A percentile compares a stretch with the other conserved stretches of the same genome.
Conservation (phyloP, 768 basidiomycete species). For the Hydnomerulius pinastri region DNA sequence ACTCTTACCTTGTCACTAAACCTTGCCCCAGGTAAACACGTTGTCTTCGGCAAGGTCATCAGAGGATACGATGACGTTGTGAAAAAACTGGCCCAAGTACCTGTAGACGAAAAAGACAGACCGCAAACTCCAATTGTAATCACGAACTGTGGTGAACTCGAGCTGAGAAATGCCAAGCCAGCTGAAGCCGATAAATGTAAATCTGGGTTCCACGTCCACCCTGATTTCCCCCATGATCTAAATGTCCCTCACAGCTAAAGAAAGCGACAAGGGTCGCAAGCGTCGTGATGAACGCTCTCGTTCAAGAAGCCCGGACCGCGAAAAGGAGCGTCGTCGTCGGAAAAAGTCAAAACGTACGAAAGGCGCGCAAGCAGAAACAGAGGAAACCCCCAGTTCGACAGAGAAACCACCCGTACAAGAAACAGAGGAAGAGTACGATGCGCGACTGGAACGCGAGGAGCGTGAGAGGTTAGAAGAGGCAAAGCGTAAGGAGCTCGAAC, state of each 20-base stretch:
- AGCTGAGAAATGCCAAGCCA: conserved; percentile 47
- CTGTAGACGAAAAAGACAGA: conserved; percentile 74
- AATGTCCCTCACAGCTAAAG: conserved; percentile 6
- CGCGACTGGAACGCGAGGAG: conserved; percentile 67
- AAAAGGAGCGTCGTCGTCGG: conserved; percentile 14
- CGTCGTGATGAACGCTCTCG: conserved; percentile 24
- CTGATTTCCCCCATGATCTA: background rate
- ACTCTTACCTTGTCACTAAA: conserved; percentile 1
- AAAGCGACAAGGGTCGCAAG: conserved; percentile 15
- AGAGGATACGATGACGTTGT: conserved; percentile 64
- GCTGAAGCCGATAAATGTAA: conserved; percentile 16
- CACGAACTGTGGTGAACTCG: conserved; percentile 82
- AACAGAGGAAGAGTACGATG: conserved; percentile 75
- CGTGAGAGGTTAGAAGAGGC: conserved; percentile 53
- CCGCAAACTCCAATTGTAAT: conserved; percentile 70
- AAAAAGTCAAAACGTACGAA: conserved; percentile 30
- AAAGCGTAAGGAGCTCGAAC: conserved; percentile 50
- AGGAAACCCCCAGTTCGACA: conserved; percentile 8
- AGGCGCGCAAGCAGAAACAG: conserved; percentile 4
- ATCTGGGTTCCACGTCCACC: background rate
- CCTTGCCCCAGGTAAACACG: conserved; percentile 52
- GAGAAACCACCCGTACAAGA: conserved; percentile 37
- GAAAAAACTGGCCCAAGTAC: conserved; percentile 57
- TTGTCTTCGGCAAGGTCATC: conserved; percentile 57
- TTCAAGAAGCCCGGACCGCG: conserved; percentile 31